Conservation (phyloP, 83 land plant species). For the Picea abies region DNA sequence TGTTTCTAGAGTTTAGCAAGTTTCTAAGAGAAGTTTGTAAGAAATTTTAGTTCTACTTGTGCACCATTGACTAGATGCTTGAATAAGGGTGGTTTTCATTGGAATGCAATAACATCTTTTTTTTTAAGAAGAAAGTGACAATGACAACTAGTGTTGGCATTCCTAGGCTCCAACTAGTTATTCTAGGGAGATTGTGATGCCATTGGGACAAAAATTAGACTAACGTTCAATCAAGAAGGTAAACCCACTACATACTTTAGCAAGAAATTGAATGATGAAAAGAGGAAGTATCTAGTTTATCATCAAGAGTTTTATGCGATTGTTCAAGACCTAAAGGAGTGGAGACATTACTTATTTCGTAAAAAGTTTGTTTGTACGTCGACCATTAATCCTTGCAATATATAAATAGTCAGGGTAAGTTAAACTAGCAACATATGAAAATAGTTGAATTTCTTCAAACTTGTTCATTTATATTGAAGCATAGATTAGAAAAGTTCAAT, state of each 20-base stretch:
- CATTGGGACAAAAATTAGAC: neutral
- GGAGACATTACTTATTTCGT: slow-evolving; percentile 2
- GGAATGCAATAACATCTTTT: neutral
- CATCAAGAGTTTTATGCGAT: neutral
- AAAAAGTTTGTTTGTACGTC: neutral
- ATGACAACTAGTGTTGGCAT: neutral
- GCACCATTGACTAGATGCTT: neutral
- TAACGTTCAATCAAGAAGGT: neutral
- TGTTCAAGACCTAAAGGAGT: neutral
- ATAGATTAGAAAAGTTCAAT: too few species aligned
- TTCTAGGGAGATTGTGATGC: slow-evolving; percentile 5
- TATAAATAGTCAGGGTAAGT: neutral
- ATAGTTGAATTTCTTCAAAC: neutral
- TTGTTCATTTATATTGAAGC: too few species aligned
- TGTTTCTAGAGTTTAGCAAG: slow-evolving; percentile 8
- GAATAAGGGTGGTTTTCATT: neutral
- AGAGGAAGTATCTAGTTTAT: neutral
- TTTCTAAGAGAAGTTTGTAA: neutral
- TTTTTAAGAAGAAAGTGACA: neutral
- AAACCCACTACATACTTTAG: slow-evolving; percentile 3
- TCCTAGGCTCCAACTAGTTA: neutral
- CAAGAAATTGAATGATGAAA: slow-evolving; percentile 9
- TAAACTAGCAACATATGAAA: neutral
- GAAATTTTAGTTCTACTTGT: neutral
- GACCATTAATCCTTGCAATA: slow-evolving; percentile 1